phyloP scores from a whole-genome alignment of 331 rosid species.

The Saraca asoca region DNA sequence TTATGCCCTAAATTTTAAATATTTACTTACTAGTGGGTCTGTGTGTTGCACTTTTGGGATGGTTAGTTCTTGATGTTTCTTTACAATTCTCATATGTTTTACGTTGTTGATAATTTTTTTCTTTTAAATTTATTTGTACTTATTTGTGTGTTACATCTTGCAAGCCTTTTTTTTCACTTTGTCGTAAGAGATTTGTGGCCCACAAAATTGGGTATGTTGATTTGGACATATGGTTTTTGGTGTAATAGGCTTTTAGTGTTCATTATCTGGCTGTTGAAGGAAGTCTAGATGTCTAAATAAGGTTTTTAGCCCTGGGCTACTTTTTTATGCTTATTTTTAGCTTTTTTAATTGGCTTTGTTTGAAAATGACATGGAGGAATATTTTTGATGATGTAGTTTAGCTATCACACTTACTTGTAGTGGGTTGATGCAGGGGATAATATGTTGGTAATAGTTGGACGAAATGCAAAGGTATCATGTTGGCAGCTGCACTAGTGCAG shows the following conservation, averaged over 20 bases:
- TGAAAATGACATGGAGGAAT: conserved; percentile 35
- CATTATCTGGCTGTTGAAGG: conserved; percentile 33
- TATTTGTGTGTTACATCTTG: conserved; percentile 10
- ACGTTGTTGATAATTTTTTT: background rate
- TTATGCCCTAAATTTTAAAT: conserved; percentile 3
- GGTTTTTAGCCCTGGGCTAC: conserved; percentile 14
- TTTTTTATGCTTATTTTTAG: conserved; percentile 7
- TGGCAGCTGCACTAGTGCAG: conserved; percentile 97
- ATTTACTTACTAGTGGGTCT: background rate
- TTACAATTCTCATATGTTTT: background rate
- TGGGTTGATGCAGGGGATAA: conserved; percentile 76
- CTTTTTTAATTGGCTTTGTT: conserved; percentile 16
- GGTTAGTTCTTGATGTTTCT: background rate
- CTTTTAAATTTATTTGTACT: background rate
- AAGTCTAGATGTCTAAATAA: conserved; percentile 14
- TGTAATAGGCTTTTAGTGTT: conserved; percentile 14
- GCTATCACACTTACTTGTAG: conserved; percentile 48
- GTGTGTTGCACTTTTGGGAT: conserved; percentile 12
- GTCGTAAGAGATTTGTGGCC: background rate
- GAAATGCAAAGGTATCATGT: conserved; percentile 94
- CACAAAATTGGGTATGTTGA: background rate
- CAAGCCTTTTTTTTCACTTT: too few species aligned
- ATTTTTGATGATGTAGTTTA: conserved; percentile 43
- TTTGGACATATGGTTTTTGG: conserved; percentile 10
- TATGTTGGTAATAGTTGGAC: conserved; percentile 87